Evolutionary conservation across 2,329 filamentous ascomycete species (phyloP), one percentile per base, ranked within the genome.

Genomic region (Pseudogymnoascus sp.): DNA sequence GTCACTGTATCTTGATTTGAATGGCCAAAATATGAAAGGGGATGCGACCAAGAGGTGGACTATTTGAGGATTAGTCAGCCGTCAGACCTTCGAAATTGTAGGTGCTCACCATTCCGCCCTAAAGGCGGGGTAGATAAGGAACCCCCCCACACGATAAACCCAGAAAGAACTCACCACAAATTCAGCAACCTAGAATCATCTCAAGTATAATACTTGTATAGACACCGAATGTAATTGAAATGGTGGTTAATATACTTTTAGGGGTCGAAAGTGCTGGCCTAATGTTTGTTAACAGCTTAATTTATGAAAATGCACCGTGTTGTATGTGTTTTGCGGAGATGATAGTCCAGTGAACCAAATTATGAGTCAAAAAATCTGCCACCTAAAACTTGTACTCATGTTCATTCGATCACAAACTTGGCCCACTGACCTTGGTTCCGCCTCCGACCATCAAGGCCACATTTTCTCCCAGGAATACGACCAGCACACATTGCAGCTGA

Each of bases 51-150:
- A 8, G 41, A 46, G 19, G 16, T 4, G 28, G 10, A 50, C 43
- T 8, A 56, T 22, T 31, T 12, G 28, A 56, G 10, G 28, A 33
- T 56, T 56, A 56, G 50, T 56, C 50, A 56, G 46, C 46, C 24
- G 10, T 50, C 14, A 53, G 24, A 11, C n/a, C 24, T 53, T 53
- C 46, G n/a, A 6, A 26, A 31, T 24, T 31, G 24, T 53, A 2
- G 14, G 22, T 28, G 14, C 12, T 50, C 43, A 7, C 26, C 46
- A 31, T 56, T 56, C 33, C 50, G 50, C 50, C 50, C 50, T 56
- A 56, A 56, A 56, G 50, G 50, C 50, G 50, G 50, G 50, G 50
- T 56, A 56, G 50, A 56, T 56, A 56, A 56, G 50, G 50, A 56
- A 56, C 50, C 50, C 50, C 50, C 50, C 33, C 50, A 56, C 50